Base-by-base conservation (phyloP, 345 rosid genomes). In the Eucalyptus viminalis region DNA sequence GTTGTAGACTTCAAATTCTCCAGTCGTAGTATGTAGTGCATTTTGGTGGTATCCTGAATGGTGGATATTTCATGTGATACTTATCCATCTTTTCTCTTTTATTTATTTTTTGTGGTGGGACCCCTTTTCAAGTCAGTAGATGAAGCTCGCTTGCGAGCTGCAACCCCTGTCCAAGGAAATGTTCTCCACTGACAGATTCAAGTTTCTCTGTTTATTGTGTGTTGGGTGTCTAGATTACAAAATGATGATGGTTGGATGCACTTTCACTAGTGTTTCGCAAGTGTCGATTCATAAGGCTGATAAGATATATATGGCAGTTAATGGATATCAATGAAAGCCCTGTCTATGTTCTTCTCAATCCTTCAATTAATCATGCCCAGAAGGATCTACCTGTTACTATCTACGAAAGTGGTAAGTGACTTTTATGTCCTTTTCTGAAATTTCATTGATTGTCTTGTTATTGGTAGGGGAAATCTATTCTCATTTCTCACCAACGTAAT, bases 321-420 rank as follows among this genome's bases (percentile, higher is more conserved):
- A 98, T 97, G 98, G 99, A 97, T 91, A 95, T 98, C 89, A 98
- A 98, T 88, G 99, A 98, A 92, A 97, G 97, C 91, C 99, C 99
- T 86, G 96, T 97, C 86, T 98, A 96, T 92, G 96, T 97, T 31
- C 97, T 98, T 85, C 95, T 98, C 44, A 97, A 98, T 90, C 98
- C 99, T 54, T 92, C 94, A 5, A 97, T 98, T 89, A 97, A 95
- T 91, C 99, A 93, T 86, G 93, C 97, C 37, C 99, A 97, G 88
- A 98, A 97, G 92, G 99, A 98, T 95, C 98, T 98, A 40, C 99
- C 99, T 4, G 93, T 98, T 58, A 95, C 98, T 86, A 97, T 98
- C 37, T 97, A 90, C 43, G 99, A 98, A 92, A 98, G 97, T 83
- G 99, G 99, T 98, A 91, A 11, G 94, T 89, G 87, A 16, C 83